A percentile compares a stretch with the other conserved stretches of the same genome.
Conservation (phyloP, 2,329 filamentous ascomycete species). For the Reticulascus tulasneorum region DNA sequence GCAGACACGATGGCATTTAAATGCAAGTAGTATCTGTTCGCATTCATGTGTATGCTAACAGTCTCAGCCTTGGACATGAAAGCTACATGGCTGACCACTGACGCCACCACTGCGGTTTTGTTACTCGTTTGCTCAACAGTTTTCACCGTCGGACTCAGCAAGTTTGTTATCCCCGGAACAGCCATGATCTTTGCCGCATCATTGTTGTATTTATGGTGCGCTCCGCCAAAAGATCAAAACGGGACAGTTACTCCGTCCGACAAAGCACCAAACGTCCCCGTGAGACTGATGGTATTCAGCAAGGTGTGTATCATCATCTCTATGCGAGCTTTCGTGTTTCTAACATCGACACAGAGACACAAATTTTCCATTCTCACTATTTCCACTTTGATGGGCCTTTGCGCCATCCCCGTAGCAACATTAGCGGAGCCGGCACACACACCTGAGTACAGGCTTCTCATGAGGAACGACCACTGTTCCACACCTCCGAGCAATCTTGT, state of each 20-base stretch:
- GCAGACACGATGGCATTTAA: slow-evolving; percentile 25
- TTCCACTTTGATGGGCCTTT: slow-evolving; percentile 8
- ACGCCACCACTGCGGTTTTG: slow-evolving; percentile 22
- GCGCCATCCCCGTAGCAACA: slow-evolving; percentile 14
- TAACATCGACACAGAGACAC: slow-evolving; percentile 1
- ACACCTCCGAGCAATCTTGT: slow-evolving; percentile 5
- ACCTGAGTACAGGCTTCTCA: slow-evolving; percentile 9
- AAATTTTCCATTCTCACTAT: slow-evolving; percentile 6
- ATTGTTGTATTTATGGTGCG: slow-evolving; percentile 22
- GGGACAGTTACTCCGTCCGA: background rate
- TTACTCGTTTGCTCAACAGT: slow-evolving; percentile 22
- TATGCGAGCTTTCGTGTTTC: background rate
- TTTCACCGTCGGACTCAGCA: slow-evolving; percentile 18
- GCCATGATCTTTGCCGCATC: slow-evolving; percentile 23
- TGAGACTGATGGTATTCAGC: background rate
- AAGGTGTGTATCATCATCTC: background rate
- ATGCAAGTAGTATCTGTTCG: slow-evolving; percentile 14
- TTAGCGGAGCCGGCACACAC: slow-evolving; percentile 10
- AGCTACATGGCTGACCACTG: slow-evolving; percentile 26
- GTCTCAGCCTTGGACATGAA: slow-evolving; percentile 24
- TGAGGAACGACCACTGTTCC: slow-evolving; percentile 8
- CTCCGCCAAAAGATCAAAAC: slow-evolving; percentile 13
- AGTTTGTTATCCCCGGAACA: slow-evolving; percentile 22
- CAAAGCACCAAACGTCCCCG: background rate
- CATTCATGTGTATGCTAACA: background rate